Evolutionary conservation across 2,329 filamentous ascomycete genomes (phyloP), one percentile per base, ranked within the genome.

Genomic region (Ceratocystis ficicola): DNA sequence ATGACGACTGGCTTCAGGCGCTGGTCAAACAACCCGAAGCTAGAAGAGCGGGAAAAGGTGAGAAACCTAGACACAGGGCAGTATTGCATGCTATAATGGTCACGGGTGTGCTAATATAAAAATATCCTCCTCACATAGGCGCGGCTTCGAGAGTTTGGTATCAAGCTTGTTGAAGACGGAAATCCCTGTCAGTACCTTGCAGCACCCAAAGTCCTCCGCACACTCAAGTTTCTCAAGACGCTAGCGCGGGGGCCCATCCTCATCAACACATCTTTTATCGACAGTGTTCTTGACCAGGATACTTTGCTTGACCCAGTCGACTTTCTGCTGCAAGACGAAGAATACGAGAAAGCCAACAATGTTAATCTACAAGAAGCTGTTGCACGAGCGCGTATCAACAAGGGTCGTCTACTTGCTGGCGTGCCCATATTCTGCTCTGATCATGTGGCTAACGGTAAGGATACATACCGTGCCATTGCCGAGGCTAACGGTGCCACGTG

Each of bases 191-290:
- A 93, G 71, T 89, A 95, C 73, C 83, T 99, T 10, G 91, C 90
- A 44, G 93, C 93, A 2, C 94, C 93, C 0, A 83, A 85, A 52
- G 85, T 97, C 68, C 84, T 96, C 44, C 87, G 94, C 46, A 99
- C 94, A 0, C 86, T 90, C 73, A 99, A 99, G 73, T 99, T 99
- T 73, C 86, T 97, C 62, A 88, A 87, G 68, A 90, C 91, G 12
- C 78, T 99, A 32, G 91, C 94, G 20, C 86, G 85, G 67, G 91
- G 89, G 0, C 90, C 91, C 0, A 81, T 83, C 1, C 83, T 97
- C 55, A 82, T 97, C 65, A 86, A 85, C 59, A 88, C 87, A 0
- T 81, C 83, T 7, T 99, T 90, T 74, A 83, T 99, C 66, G 88
- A 93, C 66, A 80, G 83, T 28, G 90, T 88, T 60, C 79, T 97